Conservation (phyloP, 768 basidiomycete species). For the Mycena galopus region DNA sequence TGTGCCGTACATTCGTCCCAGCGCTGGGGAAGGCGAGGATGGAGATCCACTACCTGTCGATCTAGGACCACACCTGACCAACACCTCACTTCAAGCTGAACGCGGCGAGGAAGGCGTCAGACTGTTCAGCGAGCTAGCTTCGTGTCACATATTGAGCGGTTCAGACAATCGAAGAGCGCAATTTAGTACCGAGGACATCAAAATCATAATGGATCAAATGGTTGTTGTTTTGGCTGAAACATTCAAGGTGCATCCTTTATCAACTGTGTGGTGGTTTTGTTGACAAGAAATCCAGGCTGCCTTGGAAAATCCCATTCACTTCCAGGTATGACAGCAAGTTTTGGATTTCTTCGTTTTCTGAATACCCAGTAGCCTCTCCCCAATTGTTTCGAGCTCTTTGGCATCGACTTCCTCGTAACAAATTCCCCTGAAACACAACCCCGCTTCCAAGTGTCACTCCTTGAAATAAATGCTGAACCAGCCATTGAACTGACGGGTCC, state of each 20-base stretch:
- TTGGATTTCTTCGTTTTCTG: neutral
- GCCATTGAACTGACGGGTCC: constrained; percentile 95
- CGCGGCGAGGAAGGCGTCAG: constrained; percentile 79
- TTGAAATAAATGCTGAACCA: constrained; percentile 96
- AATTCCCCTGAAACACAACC: constrained; percentile 24
- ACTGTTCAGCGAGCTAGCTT: constrained; percentile 84
- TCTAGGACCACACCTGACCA: constrained; percentile 87
- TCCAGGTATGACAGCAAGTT: constrained; percentile 68
- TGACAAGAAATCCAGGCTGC: constrained; percentile 63
- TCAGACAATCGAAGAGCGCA: constrained; percentile 14
- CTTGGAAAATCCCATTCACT: constrained; percentile 83
- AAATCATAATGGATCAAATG: constrained; percentile 71
- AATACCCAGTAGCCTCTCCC: constrained; percentile 71
- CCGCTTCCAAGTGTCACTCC: constrained; percentile 73
- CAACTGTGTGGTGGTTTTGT: neutral
- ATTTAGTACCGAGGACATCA: constrained; percentile 51
- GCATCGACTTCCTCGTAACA: constrained; percentile 85
- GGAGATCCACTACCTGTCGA: constrained; percentile 51
- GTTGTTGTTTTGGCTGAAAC: constrained; percentile 78
- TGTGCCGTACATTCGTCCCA: constrained; percentile 71
- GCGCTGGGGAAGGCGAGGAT: constrained; percentile 41
- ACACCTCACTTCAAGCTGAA: constrained; percentile 86
- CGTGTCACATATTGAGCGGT: constrained; percentile 65
- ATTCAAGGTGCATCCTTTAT: constrained; percentile 59
- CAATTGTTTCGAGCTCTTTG: constrained; percentile 96